These are phyloP conservation scores for Globisporangium megalacanthum DNA, from an alignment of 352 stramenopile genomes.

Conservation along the genomic window DNA sequence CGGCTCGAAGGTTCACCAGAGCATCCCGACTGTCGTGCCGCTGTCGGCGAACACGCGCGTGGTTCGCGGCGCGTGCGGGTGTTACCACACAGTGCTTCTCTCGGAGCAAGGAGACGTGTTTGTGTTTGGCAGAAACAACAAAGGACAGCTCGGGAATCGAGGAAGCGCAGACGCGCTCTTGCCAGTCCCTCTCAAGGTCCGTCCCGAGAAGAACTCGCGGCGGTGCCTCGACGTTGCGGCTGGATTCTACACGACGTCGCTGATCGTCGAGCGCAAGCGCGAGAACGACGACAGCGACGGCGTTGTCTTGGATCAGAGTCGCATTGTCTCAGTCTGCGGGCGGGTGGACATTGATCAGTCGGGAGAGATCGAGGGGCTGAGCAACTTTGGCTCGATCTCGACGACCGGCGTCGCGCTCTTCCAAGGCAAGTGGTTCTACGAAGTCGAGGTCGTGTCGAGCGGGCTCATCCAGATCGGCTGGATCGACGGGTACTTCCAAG, in stretches of 20 bases:
- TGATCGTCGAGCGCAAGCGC: slow-evolving; percentile 80
- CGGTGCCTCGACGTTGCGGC: slow-evolving; percentile 77
- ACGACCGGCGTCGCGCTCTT: slow-evolving; percentile 71
- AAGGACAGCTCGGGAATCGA: slow-evolving; percentile 83
- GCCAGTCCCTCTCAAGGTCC: slow-evolving; percentile 77
- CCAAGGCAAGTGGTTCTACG: slow-evolving; percentile 91
- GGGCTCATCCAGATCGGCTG: slow-evolving; percentile 92
- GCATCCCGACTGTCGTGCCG: slow-evolving; percentile 56
- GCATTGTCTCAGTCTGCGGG: slow-evolving; percentile 61
- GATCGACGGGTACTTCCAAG: slow-evolving; percentile 90
- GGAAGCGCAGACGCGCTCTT: slow-evolving; percentile 77
- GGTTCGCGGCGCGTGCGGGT: slow-evolving; percentile 71
- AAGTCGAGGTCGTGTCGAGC: slow-evolving; percentile 87
- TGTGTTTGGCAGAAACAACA: slow-evolving; percentile 87
- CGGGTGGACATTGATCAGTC: slow-evolving; percentile 84
- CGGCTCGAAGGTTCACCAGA: slow-evolving; percentile 82
- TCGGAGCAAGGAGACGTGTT: slow-evolving; percentile 82
- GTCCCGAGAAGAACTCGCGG: slow-evolving; percentile 71
- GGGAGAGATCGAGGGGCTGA: slow-evolving; percentile 81
- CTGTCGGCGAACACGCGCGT: slow-evolving; percentile 70
- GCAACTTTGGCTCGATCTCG: slow-evolving; percentile 85
- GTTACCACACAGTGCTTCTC: slow-evolving; percentile 82
- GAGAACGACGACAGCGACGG: slow-evolving; percentile 74
- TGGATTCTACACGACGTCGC: slow-evolving; percentile 84
- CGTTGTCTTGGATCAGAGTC: slow-evolving; percentile 57